A percentile compares a stretch with the other conserved stretches of the same genome.
Conservation (phyloP, 2,329 filamentous ascomycete species). For the Calonectria multiphialidica region DNA sequence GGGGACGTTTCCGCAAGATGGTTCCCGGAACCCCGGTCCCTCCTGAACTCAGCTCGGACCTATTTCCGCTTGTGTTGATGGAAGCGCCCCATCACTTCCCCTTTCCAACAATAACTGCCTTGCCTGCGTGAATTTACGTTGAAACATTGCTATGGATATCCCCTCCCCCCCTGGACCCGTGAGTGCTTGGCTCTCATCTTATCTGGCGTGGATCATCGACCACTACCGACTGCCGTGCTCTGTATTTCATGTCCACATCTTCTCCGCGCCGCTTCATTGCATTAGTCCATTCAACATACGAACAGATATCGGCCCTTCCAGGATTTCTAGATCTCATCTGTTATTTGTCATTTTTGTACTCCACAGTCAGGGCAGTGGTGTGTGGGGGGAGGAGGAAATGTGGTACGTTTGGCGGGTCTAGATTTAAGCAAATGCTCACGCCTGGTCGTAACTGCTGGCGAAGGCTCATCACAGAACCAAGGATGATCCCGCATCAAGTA, state of each 20-base stretch:
- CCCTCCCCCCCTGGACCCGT: constrained; percentile 8
- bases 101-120: constrained; percentile 21
- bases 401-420: constrained; percentile 28
- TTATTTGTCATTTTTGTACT: constrained; percentile 24
- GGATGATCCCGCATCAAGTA: not conserved
- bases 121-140: constrained; percentile 30
- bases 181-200: constrained; percentile 24
- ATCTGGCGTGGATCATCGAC: constrained; percentile 26
- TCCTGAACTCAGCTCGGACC: constrained; percentile 29
- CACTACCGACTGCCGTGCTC: constrained; percentile 16
- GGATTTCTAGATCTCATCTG: constrained; percentile 25
- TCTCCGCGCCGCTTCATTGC: constrained; percentile 12
- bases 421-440: constrained; percentile 6
- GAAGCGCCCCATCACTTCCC: constrained; percentile 19
- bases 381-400: constrained; percentile 18
- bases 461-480: constrained; percentile 3
- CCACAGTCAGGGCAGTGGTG: constrained; percentile 18
- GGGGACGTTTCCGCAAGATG: constrained; percentile 23
- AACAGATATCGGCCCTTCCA: constrained; percentile 21
- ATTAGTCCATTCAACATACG: constrained; percentile 17
- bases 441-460: constrained; percentile 8
- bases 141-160: constrained; percentile 17
- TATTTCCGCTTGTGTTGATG: constrained; percentile 27
- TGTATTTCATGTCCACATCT: constrained; percentile 17
- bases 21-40: constrained; percentile 25